Evolutionary conservation across 805 yeast species (phyloP).

Genomic region (Wickerhamiella kurtzmanii): DNA sequence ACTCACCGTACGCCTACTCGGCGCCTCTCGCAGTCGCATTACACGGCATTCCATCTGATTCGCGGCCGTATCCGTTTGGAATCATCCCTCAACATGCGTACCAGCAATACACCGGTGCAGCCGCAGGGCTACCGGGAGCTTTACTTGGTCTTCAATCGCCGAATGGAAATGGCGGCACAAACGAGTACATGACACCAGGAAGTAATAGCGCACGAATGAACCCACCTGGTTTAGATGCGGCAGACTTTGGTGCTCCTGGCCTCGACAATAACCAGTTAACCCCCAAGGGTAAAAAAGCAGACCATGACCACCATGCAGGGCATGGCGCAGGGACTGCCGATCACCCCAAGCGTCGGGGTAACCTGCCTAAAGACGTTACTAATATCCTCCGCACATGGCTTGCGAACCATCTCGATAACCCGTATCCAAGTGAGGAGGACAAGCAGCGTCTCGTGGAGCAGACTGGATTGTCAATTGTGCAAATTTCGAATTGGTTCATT

Average conservation of each 20-base stretch:
- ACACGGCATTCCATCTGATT: background rate
- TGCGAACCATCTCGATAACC: slow-evolving; percentile 58
- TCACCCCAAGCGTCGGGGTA: slow-evolving; percentile 39
- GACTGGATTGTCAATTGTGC: slow-evolving; percentile 72
- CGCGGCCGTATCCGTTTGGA: background rate
- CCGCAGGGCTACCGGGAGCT: background rate
- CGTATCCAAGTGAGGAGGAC: slow-evolving; percentile 73
- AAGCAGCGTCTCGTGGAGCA: slow-evolving; percentile 52
- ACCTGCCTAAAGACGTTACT: slow-evolving; percentile 68
- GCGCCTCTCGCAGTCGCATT: background rate
- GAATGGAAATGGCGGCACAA: background rate
- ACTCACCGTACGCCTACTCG: background rate
- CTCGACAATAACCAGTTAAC: background rate
- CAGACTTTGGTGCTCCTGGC: background rate
- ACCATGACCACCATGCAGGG: background rate
- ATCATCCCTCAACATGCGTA: background rate
- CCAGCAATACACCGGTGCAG: background rate
- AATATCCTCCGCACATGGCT: slow-evolving; percentile 63
- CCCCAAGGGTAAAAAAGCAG: background rate
- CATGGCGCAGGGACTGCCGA: slow-evolving; percentile 3
- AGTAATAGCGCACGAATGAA: background rate
- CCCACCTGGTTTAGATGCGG: background rate
- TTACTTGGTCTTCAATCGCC: background rate
- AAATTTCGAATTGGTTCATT: slow-evolving; percentile 76
- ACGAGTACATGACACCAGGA: background rate